These are phyloP conservation scores for Wickerhamomyces canadensis DNA, from an alignment of 805 yeast genomes.

Conservation along the genomic window DNA sequence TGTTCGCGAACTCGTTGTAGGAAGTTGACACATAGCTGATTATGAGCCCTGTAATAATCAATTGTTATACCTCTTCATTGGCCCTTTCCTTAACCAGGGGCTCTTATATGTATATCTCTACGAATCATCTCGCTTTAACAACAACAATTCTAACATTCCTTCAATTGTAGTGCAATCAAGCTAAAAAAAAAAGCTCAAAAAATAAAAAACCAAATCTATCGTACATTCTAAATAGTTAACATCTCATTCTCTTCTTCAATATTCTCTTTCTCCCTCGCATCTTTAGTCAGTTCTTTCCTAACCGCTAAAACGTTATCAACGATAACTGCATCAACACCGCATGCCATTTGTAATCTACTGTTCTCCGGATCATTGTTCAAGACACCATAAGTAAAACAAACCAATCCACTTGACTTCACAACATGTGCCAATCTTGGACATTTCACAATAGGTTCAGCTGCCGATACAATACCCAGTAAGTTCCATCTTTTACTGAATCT, in stretches of 20 bases:
- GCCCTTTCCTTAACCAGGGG: too few species aligned
- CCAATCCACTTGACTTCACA: slow-evolving; percentile 87
- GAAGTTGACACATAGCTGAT: too few species aligned
- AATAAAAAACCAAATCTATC: slow-evolving; percentile 46
- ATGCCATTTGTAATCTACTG: slow-evolving; percentile 79
- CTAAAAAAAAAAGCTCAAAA: slow-evolving; percentile 76
- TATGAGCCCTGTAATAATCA: too few species aligned
- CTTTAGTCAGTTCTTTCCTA: slow-evolving; percentile 64
- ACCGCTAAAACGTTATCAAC: slow-evolving; percentile 93
- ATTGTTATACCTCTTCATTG: too few species aligned
- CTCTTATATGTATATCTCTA: too few species aligned
- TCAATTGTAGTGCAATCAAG: too few species aligned
- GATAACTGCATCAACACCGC: slow-evolving; percentile 98
- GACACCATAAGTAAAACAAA: slow-evolving; percentile 88
- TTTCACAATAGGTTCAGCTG: slow-evolving; percentile 77
- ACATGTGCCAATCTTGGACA: slow-evolving; percentile 88
- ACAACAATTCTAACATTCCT: too few species aligned
- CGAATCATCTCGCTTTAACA: too few species aligned
- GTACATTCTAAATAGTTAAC: neutral
- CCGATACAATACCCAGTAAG: slow-evolving; percentile 84
- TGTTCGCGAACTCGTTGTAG: too few species aligned
- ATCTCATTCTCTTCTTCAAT: neutral
- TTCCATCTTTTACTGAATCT: slow-evolving; percentile 91
- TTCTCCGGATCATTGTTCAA: slow-evolving; percentile 80
- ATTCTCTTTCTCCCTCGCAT: slow-evolving; percentile 10